Evolutionary conservation across 306 rosid genomes (phyloP), one percentile per base, ranked within the genome.

Genomic region (Clitoria ternatea): DNA sequence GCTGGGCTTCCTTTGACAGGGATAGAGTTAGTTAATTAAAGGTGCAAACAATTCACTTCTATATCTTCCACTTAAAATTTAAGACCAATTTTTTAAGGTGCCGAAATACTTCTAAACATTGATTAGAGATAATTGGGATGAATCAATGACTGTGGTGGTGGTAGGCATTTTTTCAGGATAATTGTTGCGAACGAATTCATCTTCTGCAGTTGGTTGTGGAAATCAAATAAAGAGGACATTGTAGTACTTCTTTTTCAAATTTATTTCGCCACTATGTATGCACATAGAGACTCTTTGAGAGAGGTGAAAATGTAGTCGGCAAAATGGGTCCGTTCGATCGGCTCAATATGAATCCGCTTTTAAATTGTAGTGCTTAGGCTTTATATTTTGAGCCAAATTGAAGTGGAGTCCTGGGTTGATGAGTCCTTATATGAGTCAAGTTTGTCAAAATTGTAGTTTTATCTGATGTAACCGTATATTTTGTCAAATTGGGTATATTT

Each of bases 21-120:
- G n/a, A 74, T 93, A 18, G 97, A 93, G 69, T 53, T 88, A 42
- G 97, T 81, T 71, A 90, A 88, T 37, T 93, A 82, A 90, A 37
- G 24, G 26, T 15, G 64, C 59, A 32, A 19, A 33, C 40, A 6
- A 42, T 43, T 73, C 49, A 15, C 56, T 10, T n/a, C 53, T 60
- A 7, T 9, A 24, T 33, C 12, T 2, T 29, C 23, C 5, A 13
- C 23, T 47, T 20, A 3, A 40, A 1, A 70, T 20, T 15, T 30
- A 61, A 36, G 61, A 33, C 24, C 33, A 33, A 33, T 45, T 17
- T 60, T 61, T 2, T 49, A 3, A 32, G 49, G 22, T 62, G 54
- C 26, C 20, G 39, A 63, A 56, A 23, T 52, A 48, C 55, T 20
- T 37, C 5, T 1, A 6, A 3, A 22, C 39, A 29, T 39, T 69